Evolutionary conservation across 2,329 filamentous ascomycete species (phyloP).

Genomic region (Xylaria sp.): DNA sequence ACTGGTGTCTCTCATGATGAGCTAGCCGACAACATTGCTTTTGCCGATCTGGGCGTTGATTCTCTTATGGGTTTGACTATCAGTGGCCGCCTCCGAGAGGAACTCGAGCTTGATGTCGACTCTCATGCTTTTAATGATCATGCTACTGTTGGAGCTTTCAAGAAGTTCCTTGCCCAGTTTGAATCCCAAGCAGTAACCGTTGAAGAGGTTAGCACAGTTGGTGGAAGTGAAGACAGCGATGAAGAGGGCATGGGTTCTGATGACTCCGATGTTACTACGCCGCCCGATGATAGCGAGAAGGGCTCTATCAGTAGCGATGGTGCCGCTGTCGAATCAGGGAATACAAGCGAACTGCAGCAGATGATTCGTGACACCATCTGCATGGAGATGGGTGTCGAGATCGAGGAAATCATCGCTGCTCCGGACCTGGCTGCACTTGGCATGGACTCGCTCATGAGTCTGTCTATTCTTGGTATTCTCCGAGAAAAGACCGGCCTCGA

Average conservation of each 20-base stretch:
- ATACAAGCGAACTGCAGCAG: constrained; percentile 58
- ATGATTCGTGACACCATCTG: constrained; percentile 73
- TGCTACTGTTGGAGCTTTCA: constrained; percentile 64
- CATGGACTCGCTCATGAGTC: constrained; percentile 68
- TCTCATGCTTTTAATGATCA: constrained; percentile 65
- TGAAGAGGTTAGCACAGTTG: constrained; percentile 52
- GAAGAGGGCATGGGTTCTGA: constrained; percentile 61
- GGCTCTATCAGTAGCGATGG: constrained; percentile 58
- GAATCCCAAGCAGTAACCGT: constrained; percentile 48
- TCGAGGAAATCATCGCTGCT: constrained; percentile 68
- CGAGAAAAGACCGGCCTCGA: constrained; percentile 64
- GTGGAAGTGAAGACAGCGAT: constrained; percentile 53
- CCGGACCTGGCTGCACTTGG: constrained; percentile 66
- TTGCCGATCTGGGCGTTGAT: constrained; percentile 68
- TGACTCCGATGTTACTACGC: constrained; percentile 64
- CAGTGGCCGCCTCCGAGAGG: constrained; percentile 65
- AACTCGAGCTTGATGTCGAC: constrained; percentile 65
- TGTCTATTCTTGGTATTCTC: constrained; percentile 65
- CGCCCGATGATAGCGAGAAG: constrained; percentile 62
- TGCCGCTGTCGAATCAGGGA: constrained; percentile 50
- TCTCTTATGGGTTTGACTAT: constrained; percentile 71
- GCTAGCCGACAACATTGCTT: constrained; percentile 65
- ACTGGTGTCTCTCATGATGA: constrained; percentile 65
- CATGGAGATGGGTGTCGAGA: constrained; percentile 76
- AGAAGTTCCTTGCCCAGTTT: constrained; percentile 54